Base-by-base conservation (phyloP, 768 basidiomycete species). In the Galerina sulciceps region DNA sequence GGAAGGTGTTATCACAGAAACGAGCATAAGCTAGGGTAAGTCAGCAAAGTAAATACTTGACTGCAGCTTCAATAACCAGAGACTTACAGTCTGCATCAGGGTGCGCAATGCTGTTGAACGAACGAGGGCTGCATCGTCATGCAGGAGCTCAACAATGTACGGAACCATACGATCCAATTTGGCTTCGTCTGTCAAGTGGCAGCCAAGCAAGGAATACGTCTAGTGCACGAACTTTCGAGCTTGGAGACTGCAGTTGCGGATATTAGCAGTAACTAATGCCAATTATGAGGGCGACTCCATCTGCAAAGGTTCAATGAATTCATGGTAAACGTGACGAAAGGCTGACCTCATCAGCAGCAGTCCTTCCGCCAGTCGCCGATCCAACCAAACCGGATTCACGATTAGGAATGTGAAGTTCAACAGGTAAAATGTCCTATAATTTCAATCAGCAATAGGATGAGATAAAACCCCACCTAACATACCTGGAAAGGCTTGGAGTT, bases 91-190 rank as follows among this genome's bases (percentile, higher is more conserved):
- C 78, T 95, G 92, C 68, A 94, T 84, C 57, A 96, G 73, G 0
- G 89, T 90, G 58, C 91, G 79, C 52, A 95, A 64, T 1, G 92
- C 89, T 0, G 88, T 87, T 0, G 86, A 82, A n/a, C 96, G 85
- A 2, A 99, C 96, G 8, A 85, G 73, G 0, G 94, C 86, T 1
- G 85, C 83, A 17, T 96, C 95, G 66, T 99, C 96, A 59, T 90
- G 87, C 17, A 97, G 73, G 4, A 98, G 78, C 38, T 95, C 93
- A 1, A 98, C 88, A 23, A 96, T 84, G 64, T 95, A 98, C 0
- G 97, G 97, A 2, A 96, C 81, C 78, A 97, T 86, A 1, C 96
- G 85, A 69, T 99, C 97, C 51, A 98, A 76, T 70, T 96, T 96
- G 3, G 95, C 94, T 72, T 98, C 97, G 67, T 99, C 97, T 0